phyloP scores from a whole-genome alignment of 768 basidiomycete genomes.

The Tubosaeta sp. region DNA sequence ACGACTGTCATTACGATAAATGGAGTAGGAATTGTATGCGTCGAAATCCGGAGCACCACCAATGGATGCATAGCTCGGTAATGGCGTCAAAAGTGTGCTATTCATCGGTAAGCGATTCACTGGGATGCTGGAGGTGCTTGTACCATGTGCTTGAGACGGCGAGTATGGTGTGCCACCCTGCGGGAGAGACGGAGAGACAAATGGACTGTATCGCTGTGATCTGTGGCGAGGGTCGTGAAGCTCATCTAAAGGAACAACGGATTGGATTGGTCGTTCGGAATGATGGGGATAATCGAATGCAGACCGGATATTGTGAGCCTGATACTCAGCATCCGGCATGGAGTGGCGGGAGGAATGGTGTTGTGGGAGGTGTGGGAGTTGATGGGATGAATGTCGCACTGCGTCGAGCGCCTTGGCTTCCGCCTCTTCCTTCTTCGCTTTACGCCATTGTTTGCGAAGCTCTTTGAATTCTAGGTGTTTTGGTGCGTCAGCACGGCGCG shows the following conservation, averaged over 20 bases:
- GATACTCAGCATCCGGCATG: slow-evolving; percentile 22
- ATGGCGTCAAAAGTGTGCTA: slow-evolving; percentile 70
- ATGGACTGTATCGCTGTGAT: slow-evolving; percentile 24
- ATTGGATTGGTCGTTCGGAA: slow-evolving; percentile 13
- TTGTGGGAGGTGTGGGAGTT: slow-evolving; percentile 13
- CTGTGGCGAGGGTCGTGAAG: slow-evolving; percentile 21
- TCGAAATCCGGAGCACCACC: slow-evolving; percentile 10
- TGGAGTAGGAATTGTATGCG: slow-evolving; percentile 30
- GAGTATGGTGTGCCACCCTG: slow-evolving; percentile 15
- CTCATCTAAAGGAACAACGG: slow-evolving; percentile 14
- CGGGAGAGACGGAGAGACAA: slow-evolving; percentile 17
- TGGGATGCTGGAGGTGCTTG: slow-evolving; percentile 13
- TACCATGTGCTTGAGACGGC: slow-evolving; percentile 25
- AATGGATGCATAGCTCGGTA: slow-evolving; percentile 54
- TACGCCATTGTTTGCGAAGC: slow-evolving; percentile 93
- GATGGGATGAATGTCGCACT: slow-evolving; percentile 17
- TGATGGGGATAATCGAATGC: slow-evolving; percentile 27
- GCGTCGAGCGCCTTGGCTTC: slow-evolving; percentile 23
- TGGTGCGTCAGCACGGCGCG: slow-evolving; percentile 7
- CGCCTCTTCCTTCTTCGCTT: slow-evolving; percentile 79
- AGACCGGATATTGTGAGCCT: slow-evolving; percentile 16
- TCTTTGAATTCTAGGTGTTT: slow-evolving; percentile 85
- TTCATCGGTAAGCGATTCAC: slow-evolving; percentile 51
- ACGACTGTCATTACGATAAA: slow-evolving; percentile 37
- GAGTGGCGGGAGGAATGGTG: slow-evolving; percentile 24